These are phyloP conservation scores for Ustilago trichophora DNA, from an alignment of 1,284 basidiomycete species.

Conservation along the genomic window DNA sequence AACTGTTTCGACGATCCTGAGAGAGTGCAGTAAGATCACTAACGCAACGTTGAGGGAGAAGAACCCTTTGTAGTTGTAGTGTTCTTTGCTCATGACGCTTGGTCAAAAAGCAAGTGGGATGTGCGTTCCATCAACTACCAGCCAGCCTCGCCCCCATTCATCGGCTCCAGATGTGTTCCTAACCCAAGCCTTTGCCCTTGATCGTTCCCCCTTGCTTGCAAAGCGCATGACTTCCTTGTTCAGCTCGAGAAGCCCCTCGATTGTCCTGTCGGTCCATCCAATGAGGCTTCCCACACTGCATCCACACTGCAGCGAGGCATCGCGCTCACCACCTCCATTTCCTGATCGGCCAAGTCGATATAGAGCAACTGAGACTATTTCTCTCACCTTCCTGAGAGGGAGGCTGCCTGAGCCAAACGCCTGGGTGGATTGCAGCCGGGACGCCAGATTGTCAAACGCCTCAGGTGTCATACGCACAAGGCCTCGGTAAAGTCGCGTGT, in stretches of 20 bases:
- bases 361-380: background rate
- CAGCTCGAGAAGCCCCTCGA: background rate
- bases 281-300: background rate
- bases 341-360: background rate
- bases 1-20: background rate
- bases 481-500: too few relatives aligned
- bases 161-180: background rate
- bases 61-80: background rate
- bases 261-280: background rate
- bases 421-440: too few relatives aligned
- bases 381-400: too few relatives aligned
- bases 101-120: too few relatives aligned
- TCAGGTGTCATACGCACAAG: background rate
- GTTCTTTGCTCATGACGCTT: too few relatives aligned
- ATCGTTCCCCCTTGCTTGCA: background rate
- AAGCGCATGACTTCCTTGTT: background rate
- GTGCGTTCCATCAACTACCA: background rate
- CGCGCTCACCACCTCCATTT: background rate
- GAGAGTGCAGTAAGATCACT: background rate
- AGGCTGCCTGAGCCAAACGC: too few relatives aligned
- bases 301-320: background rate
- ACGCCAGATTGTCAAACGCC: background rate
- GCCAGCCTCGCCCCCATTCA: background rate
- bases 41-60: background rate
- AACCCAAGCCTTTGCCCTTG: background rate